Conservation (phyloP, 495 filamentous ascomycete genomes). For the Jackrogersella minutella region DNA sequence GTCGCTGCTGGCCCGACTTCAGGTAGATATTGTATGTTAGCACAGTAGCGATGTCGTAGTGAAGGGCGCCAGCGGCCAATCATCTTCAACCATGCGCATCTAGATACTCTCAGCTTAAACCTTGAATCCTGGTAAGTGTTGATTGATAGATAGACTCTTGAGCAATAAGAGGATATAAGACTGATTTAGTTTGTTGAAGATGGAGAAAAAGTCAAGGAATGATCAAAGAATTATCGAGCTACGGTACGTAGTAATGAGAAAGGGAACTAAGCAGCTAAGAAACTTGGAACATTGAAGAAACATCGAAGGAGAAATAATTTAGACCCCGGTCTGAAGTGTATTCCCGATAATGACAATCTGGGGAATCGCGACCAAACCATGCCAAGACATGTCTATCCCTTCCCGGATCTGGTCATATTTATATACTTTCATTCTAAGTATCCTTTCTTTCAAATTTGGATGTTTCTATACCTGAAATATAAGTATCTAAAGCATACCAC, state of each 20-base stretch:
- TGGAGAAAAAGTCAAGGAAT: neutral
- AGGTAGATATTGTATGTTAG: conserved; percentile 34
- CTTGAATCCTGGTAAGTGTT: conserved; percentile 18
- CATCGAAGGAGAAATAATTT: conserved; percentile 12
- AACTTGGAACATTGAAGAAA: conserved; percentile 9
- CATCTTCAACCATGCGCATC: conserved; percentile 41
- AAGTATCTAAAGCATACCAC: conserved; percentile 18
- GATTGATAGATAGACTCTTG: neutral
- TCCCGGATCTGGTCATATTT: conserved; percentile 23
- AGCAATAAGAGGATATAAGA: neutral
- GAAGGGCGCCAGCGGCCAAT: conserved; percentile 38
- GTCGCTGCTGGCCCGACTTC: conserved; percentile 10
- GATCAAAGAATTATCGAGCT: neutral
- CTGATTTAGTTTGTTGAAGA: neutral
- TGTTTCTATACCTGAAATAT: neutral
- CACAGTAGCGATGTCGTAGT: conserved; percentile 40
- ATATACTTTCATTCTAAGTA: conserved; percentile 7
- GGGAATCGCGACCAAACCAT: conserved; percentile 35
- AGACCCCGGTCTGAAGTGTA: conserved; percentile 22
- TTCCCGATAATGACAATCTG: conserved; percentile 35
- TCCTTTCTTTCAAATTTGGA: neutral
- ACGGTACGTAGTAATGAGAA: too few relatives aligned
- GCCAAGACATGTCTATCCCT: conserved; percentile 35
- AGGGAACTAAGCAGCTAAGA: neutral
- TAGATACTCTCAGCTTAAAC: conserved; percentile 12